Evolutionary conservation across 2,329 filamentous ascomycete species (phyloP), one percentile per base, ranked within the genome.

Genomic region (Ascochyta fabae): DNA sequence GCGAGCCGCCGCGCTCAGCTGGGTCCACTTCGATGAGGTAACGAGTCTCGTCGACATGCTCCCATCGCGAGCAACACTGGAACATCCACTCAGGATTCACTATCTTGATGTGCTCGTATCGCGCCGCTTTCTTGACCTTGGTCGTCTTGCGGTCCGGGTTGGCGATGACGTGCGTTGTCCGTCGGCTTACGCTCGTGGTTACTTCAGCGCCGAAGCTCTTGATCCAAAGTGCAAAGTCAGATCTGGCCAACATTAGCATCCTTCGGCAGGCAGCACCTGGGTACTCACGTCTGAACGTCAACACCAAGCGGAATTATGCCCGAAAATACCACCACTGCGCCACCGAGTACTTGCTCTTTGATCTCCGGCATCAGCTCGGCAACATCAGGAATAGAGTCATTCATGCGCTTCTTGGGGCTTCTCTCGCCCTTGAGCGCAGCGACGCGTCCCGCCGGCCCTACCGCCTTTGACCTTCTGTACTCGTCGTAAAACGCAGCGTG

Each of bases 21-120:
- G 89, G 86, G 47, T 92, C 87, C 2, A 92, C 83, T n/a, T 88
- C 82, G 42, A 96, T 83, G n/a, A 90, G 79, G 69, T 94, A 96
- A 0, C 89, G 88, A 2, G 82, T 82, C 73, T 97, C 93, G 52
- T 95, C 87, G 10, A 96, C 80, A 53, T 85, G 88, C 60, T 84
- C 82, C 95, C 95, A 99, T 72, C 89, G 88, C 24, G 87, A 89
- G 60, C 98, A 86, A 51, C 88, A 96, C 64, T 93, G 89, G 29
- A 88, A 83, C 27, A 99, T 86, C 95, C 95, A 99, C 67, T 91
- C 87, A 48, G 92, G 90, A 65, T 89, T 92, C 43, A 99, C 95
- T 55, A 99, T 96, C 73, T 92, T 93, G 75, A 98, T 90, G 47
- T 86, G 86, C 0, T 89, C 82, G 51, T 92, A 89, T 60, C 88